Conservation (phyloP, 2,329 filamentous ascomycete species). For the Exophiala alcalophila region DNA sequence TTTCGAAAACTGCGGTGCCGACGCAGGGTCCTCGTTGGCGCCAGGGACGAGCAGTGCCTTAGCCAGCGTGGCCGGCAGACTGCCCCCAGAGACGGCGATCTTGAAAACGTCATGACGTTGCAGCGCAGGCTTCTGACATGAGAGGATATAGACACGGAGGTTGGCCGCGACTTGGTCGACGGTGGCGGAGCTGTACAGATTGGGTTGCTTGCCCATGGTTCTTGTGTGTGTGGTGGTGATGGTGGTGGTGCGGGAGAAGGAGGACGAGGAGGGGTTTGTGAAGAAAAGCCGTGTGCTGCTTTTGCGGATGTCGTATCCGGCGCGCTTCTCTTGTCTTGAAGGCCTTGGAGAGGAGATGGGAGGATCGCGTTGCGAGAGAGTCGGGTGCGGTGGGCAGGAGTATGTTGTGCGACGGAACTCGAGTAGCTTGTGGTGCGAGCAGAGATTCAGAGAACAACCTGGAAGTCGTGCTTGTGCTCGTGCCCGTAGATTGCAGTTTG, state of each 20-base stretch:
- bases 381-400: no score
- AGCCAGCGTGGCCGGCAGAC: slow-evolving; percentile 82
- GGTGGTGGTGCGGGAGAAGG: background rate
- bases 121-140: slow-evolving; percentile 75
- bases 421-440: no score
- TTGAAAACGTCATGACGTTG: slow-evolving; percentile 81
- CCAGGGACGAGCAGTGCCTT: slow-evolving; percentile 64
- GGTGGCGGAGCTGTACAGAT: slow-evolving; percentile 76
- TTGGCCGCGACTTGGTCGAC: slow-evolving; percentile 68
- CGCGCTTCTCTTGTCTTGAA: no score
- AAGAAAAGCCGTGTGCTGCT: no score
- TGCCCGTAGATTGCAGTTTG: slow-evolving; percentile 7
- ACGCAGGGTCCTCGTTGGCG: slow-evolving; percentile 33
- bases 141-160: slow-evolving; percentile 78
- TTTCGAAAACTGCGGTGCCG: slow-evolving; percentile 63
- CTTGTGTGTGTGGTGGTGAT: background rate
- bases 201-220: slow-evolving; percentile 46
- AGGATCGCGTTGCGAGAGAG: no score
- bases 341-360: no score
- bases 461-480: no score
- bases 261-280: no score
- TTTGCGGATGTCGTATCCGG: no score
- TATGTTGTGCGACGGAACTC: no score
- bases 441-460: no score
- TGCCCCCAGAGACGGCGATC: slow-evolving; percentile 89